Percentiles rank a stretch among this genome's conserved stretches.
These are phyloP conservation scores for Aspergillus brunneoviolaceus DNA, from an alignment of 2,329 filamentous ascomycete species.

Conservation along the genomic window DNA sequence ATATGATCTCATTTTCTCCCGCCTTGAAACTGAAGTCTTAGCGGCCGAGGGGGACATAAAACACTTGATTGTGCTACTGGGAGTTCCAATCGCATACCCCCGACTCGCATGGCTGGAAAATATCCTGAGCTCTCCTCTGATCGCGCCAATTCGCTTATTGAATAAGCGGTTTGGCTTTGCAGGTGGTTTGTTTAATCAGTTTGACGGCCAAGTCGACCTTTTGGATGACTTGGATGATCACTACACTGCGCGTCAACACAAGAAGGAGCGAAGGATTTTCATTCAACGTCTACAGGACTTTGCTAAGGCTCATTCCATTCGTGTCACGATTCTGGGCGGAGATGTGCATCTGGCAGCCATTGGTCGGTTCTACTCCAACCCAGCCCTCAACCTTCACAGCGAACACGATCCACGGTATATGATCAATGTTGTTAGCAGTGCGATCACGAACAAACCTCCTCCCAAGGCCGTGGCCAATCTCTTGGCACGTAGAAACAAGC, in stretches of 20 bases:
- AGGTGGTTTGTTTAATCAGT: slow-evolving; percentile 86
- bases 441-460: slow-evolving; percentile 68
- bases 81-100: slow-evolving; percentile 68
- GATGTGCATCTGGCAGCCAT: slow-evolving; percentile 65
- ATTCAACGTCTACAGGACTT: slow-evolving; percentile 64
- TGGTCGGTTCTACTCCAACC: slow-evolving; percentile 64
- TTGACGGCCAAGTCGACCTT: slow-evolving; percentile 73
- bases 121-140: slow-evolving; percentile 79
- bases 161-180: slow-evolving; percentile 87
- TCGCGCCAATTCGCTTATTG: slow-evolving; percentile 83
- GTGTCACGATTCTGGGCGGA: slow-evolving; percentile 62
- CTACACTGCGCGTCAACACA: slow-evolving; percentile 90
- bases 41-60: slow-evolving; percentile 57
- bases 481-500: slow-evolving; percentile 62
- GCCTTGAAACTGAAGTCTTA: slow-evolving; percentile 53
- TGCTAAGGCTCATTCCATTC: slow-evolving; percentile 55
- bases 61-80: slow-evolving; percentile 63
- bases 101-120: slow-evolving; percentile 97
- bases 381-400: slow-evolving; percentile 55
- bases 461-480: slow-evolving; percentile 65
- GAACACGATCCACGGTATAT: slow-evolving; percentile 64
- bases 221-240: slow-evolving; percentile 67
- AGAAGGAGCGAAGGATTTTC: slow-evolving; percentile 76
- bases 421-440: slow-evolving; percentile 63
- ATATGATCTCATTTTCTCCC: slow-evolving; percentile 59